Evolutionary conservation across 2,329 filamentous ascomycete species (phyloP), one percentile per base, ranked within the genome.

Genomic region (Aspergillus quadrilineatus): DNA sequence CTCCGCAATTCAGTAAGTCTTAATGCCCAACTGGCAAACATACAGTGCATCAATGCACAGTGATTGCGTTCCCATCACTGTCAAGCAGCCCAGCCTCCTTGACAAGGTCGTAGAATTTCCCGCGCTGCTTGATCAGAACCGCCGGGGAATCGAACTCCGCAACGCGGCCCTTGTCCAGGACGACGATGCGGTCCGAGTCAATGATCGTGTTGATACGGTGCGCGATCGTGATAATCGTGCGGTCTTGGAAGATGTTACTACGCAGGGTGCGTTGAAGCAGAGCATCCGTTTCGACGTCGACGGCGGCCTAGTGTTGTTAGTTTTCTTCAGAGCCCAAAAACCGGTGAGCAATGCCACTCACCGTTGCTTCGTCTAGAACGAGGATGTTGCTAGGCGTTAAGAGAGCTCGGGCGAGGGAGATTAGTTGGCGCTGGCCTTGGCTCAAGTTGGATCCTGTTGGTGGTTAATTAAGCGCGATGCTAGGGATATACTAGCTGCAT

Each of bases 151-250:
- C 94, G 74, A 97, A 99, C 74, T 99, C 94, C 49, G 87, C 89
- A 42, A 99, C 92, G 67, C 86, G 85, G 43, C 94, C 94, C 74
- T 89, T 89, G 70, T 97, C 92, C 5, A 99, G 84, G 49, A 99
- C 94, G 36, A 99, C 87, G 60, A 99, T 94, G 50, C 92, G 86
- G 77, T 99, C 93, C 59, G 83, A 86, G 68, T 88, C 85, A 12
- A 99, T 82, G 67, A 99, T 97, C 9, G 94, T 99, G 78, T 97
- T 97, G 79, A 99, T 96, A 54, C 94, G 88, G 78, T 99, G 94
- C 28, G 94, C 94, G 68, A 99, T 96, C 1, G 94, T 99, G 74
- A 99, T 96, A 74, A 99, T 97, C 37, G 94, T 99, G 53, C 91
- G 86, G 75, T 97, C 91, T 60, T 87, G 83, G 77, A 99, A 99